Percentiles rank a stretch among this genome's conserved stretches.
Conservation (phyloP, 208 protist species). For the Leishmania tropica region DNA sequence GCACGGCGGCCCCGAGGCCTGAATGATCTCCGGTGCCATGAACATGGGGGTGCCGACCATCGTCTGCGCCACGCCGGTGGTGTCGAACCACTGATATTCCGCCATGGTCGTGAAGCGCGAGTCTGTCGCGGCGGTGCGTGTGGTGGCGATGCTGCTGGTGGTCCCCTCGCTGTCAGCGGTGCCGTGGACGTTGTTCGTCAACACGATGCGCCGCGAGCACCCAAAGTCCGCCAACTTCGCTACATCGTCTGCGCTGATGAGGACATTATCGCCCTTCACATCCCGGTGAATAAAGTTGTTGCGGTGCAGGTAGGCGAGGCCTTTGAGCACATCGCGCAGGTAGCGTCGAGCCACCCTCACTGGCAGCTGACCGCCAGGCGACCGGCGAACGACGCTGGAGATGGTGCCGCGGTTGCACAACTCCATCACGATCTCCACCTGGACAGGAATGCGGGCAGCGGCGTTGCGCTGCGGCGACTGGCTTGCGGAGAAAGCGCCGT, state of each 20-base stretch:
- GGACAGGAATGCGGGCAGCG: constrained; percentile 24
- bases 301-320: constrained; percentile 80
- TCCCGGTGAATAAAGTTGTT: constrained; percentile 85
- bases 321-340: constrained; percentile 77
- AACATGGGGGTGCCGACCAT: constrained; percentile 87
- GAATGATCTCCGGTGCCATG: constrained; percentile 89
- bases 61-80: constrained; percentile 55
- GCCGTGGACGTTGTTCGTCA: constrained; percentile 32
- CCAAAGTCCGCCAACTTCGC: constrained; percentile 96
- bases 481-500: background rate
- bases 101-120: constrained; percentile 27
- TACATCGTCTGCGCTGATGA: constrained; percentile 71
- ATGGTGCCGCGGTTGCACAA: constrained; percentile 74
- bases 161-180: constrained; percentile 14
- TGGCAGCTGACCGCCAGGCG: constrained; percentile 53
- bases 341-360: constrained; percentile 52
- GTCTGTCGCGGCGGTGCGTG: constrained; percentile 19
- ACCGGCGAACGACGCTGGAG: constrained; percentile 47
- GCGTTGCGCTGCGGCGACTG: constrained; percentile 12
- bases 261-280: constrained; percentile 90
- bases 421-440: constrained; percentile 91
- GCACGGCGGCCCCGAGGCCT: constrained; percentile 14
- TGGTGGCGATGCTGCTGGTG: constrained; percentile 23
- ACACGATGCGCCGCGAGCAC: constrained; percentile 83
- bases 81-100: constrained; percentile 37